phyloP scores from a whole-genome alignment of 2,329 filamentous ascomycete species.

The Xenoacremonium recifei region DNA sequence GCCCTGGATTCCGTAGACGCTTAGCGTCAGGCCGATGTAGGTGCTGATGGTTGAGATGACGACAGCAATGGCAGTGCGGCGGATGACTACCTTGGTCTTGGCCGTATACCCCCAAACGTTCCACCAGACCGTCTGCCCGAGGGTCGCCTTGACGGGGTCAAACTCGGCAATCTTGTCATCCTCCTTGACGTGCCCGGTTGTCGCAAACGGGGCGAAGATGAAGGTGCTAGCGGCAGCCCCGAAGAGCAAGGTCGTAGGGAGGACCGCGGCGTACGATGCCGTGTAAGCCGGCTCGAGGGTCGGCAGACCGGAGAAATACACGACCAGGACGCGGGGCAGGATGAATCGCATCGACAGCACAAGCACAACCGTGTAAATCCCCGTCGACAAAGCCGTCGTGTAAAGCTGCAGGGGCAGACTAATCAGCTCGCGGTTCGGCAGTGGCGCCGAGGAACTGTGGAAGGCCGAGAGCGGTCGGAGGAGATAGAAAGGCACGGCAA shows the following conservation, averaged over 20 bases:
- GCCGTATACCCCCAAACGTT: conserved; percentile 70
- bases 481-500: conserved; percentile 71
- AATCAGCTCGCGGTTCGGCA: conserved; percentile 64
- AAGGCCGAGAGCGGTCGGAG: conserved; percentile 65
- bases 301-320: conserved; percentile 71
- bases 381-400: conserved; percentile 66
- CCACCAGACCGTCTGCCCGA: conserved; percentile 68
- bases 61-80: conserved; percentile 60
- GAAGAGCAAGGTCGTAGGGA: conserved; percentile 57
- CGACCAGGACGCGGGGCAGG: conserved; percentile 69
- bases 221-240: conserved; percentile 73
- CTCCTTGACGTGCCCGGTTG: conserved; percentile 46
- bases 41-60: conserved; percentile 57
- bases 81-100: conserved; percentile 62
- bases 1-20: conserved; percentile 67
- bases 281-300: conserved; percentile 67
- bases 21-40: conserved; percentile 63
- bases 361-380: conserved; percentile 73
- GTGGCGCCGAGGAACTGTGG: conserved; percentile 54
- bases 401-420: conserved; percentile 62
- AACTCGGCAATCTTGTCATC: conserved; percentile 54
- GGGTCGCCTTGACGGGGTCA: conserved; percentile 61
- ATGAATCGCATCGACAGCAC: conserved; percentile 67
- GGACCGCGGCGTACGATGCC: conserved; percentile 57
- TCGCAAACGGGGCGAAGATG: conserved; percentile 70